Conservation (phyloP, 768 basidiomycete species). For the Sporobolomyces roseus region DNA sequence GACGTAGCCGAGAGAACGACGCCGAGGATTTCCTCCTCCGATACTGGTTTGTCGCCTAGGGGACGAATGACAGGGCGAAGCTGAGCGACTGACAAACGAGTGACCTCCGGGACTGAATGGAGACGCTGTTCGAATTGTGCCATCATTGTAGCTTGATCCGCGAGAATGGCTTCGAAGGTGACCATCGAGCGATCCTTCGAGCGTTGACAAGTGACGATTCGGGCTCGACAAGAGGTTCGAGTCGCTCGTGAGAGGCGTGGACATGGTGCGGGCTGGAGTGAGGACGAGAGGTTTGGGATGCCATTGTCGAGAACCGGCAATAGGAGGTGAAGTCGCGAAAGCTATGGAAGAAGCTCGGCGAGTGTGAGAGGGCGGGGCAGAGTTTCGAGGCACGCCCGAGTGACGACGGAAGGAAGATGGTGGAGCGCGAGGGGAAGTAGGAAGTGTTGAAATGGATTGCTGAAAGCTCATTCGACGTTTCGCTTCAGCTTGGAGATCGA, state of each 20-base stretch:
- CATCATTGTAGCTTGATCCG: not conserved
- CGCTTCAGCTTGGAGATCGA: not conserved
- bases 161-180: not conserved
- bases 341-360: not conserved
- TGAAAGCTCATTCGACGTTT: not conserved
- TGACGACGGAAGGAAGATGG: not conserved
- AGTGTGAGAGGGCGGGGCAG: not conserved
- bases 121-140: slow-evolving; percentile 4
- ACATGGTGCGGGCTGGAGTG: slow-evolving; percentile 27
- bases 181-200: not conserved
- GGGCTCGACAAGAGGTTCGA: not conserved
- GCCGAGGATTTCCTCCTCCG: not conserved
- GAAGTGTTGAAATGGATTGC: not conserved
- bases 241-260: slow-evolving; percentile 8
- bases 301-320: not conserved
- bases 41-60: not conserved
- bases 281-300: slow-evolving; percentile 36
- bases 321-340: not conserved
- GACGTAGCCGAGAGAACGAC: slow-evolving; percentile 23
- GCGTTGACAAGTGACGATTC: slow-evolving; percentile 22
- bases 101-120: not conserved
- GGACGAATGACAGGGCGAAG: slow-evolving; percentile 1
- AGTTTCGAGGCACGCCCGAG: not conserved
- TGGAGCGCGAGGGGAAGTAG: not conserved
- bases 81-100: not conserved